These are phyloP conservation scores for Sphagnum magellanicum DNA, from an alignment of 228 moss, liverwort and hornwort genomes.

Conservation along the genomic window DNA sequence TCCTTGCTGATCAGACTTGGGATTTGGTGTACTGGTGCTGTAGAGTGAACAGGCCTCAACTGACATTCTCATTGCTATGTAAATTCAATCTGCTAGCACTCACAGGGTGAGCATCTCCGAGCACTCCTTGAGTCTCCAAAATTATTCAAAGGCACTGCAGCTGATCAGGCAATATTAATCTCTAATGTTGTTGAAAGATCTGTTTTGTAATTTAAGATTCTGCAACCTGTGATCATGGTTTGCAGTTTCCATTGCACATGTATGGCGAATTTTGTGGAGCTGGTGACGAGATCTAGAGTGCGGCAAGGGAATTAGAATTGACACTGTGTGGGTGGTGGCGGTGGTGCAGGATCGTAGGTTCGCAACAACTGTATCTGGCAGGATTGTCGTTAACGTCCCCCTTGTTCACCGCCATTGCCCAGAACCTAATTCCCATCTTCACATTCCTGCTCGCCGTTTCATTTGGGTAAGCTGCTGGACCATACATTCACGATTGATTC, in stretches of 20 bases:
- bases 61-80: conserved; percentile 24
- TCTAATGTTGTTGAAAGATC: too few species aligned
- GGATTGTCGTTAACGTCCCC: conserved; percentile 29
- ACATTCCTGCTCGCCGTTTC: conserved; percentile 33
- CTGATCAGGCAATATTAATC: too few species aligned
- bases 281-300: too few species aligned
- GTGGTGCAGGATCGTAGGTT: conserved; percentile 26
- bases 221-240: too few species aligned
- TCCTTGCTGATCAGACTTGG: too few species aligned
- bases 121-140: too few species aligned
- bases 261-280: too few species aligned
- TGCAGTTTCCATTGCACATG: too few species aligned
- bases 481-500: neutral
- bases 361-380: conserved; percentile 30
- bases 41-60: conserved; percentile 6
- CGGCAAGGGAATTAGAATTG: too few species aligned
- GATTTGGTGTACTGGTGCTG: too few species aligned
- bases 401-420: conserved; percentile 31
- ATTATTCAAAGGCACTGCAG: too few species aligned
- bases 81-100: conserved; percentile 20
- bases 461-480: conserved; percentile 12
- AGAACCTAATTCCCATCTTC: conserved; percentile 37
- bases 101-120: neutral
- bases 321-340: neutral
- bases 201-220: too few species aligned